phyloP scores from a whole-genome alignment of 371 early-diverging fungal genomes.

The Mucor velutinosus region DNA sequence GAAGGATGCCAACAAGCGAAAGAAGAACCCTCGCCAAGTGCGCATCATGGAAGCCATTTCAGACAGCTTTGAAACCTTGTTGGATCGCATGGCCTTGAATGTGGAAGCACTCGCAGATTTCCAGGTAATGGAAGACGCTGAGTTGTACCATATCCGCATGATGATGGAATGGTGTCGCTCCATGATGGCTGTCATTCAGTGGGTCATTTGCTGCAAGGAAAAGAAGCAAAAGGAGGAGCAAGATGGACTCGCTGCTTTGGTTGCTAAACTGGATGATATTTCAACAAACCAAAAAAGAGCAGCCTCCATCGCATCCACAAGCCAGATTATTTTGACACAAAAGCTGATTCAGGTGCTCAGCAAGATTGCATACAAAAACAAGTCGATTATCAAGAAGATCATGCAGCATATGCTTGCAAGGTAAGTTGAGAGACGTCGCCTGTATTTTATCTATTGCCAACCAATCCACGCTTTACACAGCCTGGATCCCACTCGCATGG shows the following conservation, averaged over 20 bases:
- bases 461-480: not conserved
- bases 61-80: constrained; percentile 42
- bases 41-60: constrained; percentile 32
- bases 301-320: constrained; percentile 6
- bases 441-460: constrained; percentile 19
- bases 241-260: constrained; percentile 7
- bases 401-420: constrained; percentile 17
- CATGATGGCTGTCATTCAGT: constrained; percentile 31
- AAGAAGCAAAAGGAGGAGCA: constrained; percentile 9
- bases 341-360: constrained; percentile 40
- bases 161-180: constrained; percentile 47
- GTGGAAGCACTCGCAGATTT: constrained; percentile 19
- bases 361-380: constrained; percentile 23
- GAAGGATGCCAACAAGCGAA: not conserved
- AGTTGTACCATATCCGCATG: constrained; percentile 12
- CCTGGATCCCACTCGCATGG: constrained; percentile 26
- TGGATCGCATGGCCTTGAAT: constrained; percentile 46
- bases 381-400: constrained; percentile 7
- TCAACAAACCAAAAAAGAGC: not conserved
- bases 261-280: not conserved
- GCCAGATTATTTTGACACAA: constrained; percentile 31
- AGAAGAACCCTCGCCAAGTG: constrained; percentile 4
- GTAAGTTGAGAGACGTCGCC: not conserved
- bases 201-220: constrained; percentile 30
- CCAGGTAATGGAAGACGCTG: constrained; percentile 16